Base-by-base conservation (phyloP, 345 rosid genomes). In the Ricinus communis region DNA sequence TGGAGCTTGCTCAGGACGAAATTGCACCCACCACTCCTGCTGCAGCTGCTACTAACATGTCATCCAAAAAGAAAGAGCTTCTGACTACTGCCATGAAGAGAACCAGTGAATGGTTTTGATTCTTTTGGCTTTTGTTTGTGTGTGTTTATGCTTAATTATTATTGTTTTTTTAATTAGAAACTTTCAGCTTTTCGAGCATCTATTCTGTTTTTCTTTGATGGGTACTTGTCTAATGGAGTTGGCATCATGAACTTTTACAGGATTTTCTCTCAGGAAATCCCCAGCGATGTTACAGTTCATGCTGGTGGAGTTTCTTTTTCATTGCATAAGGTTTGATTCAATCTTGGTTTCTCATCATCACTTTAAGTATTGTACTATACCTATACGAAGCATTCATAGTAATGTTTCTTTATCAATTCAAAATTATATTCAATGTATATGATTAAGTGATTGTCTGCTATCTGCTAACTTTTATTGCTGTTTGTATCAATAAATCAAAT, bases 201-300 rank as follows among this genome's bases (percentile, higher is more conserved):
- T 43, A 3, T 8, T 43, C 47, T 8, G 47, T 43, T 16, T 47
- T 62, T 53, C 7, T 16, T 6, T 66, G 13, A 22, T 24, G 31
- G 58, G 38, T 54, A 18, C 47, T 47, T 27, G n/a, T 18, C 21
- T 24, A 25, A 43, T 71, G 51, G 40, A 41, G 41, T 21, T 49
- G 33, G 66, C 50, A 15, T 21, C 28, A 52, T 71, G 52, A 56
- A 25, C 62, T 69, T 75, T 80, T 71, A 41, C 90, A 91, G 97
- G 99, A 95, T 95, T 71, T 88, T 89, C 69, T 94, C 97, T 55
- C 96, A 94, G 76, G 99, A 95, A 75, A 90, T 91, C 62, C 90
- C 99, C 31, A 95, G 99, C 80, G 97, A 95, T 84, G 86, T 95
- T 68, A 85, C 84, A 0, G 86, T 90, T 81, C 79, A 85, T 68